These are phyloP conservation scores for Withania somnifera DNA, from an alignment of 305 asterid genomes.

Conservation along the genomic window DNA sequence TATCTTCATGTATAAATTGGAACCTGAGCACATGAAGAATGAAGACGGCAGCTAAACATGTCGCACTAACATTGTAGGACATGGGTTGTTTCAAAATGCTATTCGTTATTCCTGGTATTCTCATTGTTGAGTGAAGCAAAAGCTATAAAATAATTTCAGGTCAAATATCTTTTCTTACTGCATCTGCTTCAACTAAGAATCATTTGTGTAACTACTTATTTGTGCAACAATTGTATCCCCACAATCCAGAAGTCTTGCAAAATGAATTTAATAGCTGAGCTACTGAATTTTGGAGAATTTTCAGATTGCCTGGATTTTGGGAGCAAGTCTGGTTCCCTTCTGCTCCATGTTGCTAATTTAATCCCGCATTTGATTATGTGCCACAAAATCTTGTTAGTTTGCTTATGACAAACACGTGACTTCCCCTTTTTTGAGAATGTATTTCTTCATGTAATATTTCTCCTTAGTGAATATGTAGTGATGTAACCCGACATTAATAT, in stretches of 20 bases:
- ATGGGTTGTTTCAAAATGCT: background rate
- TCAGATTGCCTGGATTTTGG: conserved; percentile 88
- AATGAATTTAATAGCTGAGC: conserved; percentile 92
- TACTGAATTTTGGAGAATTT: conserved; percentile 91
- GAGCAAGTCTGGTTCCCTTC: conserved; percentile 71
- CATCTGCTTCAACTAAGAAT: conserved; percentile 10
- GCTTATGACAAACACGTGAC: conserved; percentile 93
- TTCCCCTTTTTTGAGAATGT: conserved; percentile 9
- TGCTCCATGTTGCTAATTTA: conserved; percentile 78
- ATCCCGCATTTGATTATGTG: conserved; percentile 96
- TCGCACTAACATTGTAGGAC: background rate
- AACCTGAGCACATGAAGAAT: background rate
- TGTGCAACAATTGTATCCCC: conserved; percentile 69
- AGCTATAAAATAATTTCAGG: background rate
- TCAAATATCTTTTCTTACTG: background rate
- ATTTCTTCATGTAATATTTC: background rate
- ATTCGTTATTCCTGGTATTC: background rate
- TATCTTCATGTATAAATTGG: background rate
- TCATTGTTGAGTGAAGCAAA: background rate
- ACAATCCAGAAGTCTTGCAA: conserved; percentile 88
- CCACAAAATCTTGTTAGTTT: conserved; percentile 89
- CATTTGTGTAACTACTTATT: conserved; percentile 11
- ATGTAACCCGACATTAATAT: background rate
- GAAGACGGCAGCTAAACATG: background rate
- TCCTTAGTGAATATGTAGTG: background rate